Base-by-base conservation (phyloP, 192 early-diverging fungal genomes). In the Umbelopsis sp. region DNA sequence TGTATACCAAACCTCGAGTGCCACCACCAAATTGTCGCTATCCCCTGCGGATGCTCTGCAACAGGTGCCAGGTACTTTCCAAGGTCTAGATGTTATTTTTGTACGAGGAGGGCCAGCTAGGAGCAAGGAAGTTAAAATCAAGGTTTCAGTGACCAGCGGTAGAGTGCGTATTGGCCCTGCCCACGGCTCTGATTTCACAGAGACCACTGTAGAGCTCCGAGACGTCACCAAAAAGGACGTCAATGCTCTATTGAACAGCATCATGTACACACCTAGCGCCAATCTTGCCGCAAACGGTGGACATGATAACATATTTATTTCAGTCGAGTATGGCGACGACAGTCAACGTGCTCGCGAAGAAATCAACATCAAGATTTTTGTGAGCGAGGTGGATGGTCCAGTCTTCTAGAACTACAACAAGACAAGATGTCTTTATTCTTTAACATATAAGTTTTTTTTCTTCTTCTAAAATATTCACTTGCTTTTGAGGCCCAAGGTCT, bases 51-150 rank as follows among this genome's bases (percentile, higher is more conserved):
- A 61, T 61, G 27, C 27, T 33, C 27, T 78, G 4, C 55, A 68
- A 23, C 70, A 79, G 30, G 37, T 66, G 10, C 80, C 79, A 3
- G 84, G 84, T 1, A 69, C 74, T 37, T 81, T 86, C 68, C 79
- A 79, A 61, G 86, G 86, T 0, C 61, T 85, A 13, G 76, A 85
- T 65, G 74, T 79, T 0, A 73, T 87, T 4, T 87, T 81, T 74
- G 51, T 85, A 15, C 76, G 84, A 18, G 86, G 84, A 58, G 70
- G 74, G 9, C 72, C 80, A 15, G 64, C 69, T 16, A 69, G 13
- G 12, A 27, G 61, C 6, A 55, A 45, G 9, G 23, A 75, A 25
- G 68, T 71, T 2, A 66, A 37, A 4, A 61, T 83, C 22, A 68
- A 69, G 12, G 23, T 74, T 0, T 65, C 68, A 1, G 67, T 58